Evolutionary conservation across 2,329 filamentous ascomycete genomes (phyloP), one percentile per base, ranked within the genome.

Genomic region (Trichophyton equinum): DNA sequence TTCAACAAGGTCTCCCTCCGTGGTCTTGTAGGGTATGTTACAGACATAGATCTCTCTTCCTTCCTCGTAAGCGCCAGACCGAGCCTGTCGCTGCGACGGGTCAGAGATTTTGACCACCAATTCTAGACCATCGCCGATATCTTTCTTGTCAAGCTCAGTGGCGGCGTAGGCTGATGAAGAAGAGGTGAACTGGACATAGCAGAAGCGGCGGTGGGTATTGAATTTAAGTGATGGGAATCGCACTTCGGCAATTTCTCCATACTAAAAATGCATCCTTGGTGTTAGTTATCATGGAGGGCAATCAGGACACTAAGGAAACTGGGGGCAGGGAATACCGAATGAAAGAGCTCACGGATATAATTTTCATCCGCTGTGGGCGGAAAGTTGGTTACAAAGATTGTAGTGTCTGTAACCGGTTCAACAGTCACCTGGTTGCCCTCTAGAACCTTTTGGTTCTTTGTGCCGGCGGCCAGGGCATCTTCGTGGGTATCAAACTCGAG

Each of bases 141-240:
- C 71, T 61, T 81, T 85, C 27, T 87, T 87, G 68, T 96, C 81
- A 57, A 96, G 81, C 62, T 83, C 76, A 0, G 85, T 86, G 1
- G 91, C 91, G 57, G 82, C 83, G 44, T 83, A 79, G 0, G 91
- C 89, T 59, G 83, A 82, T n/a, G 80, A 79, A 2, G 81, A 74
- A 36, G 84, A 83, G 56, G 85, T 81, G 71, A 96, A 96, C n/a
- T 95, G 89, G 5, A 96, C 81, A 72, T 99, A 99, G 77, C 91
- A 96, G 76, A 99, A 99, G 25, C 94, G 87, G 36, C 94, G 88
- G 67, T 89, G 86, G 1, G 87, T 86, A 68, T 96, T 92, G 73
- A 82, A 91, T 71, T 95, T 95, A 58, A 99, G 82, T 61, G 90
- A 96, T 1, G 94, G 94, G 75, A 94, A 94, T 22, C 94, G 86